Base-by-base conservation (phyloP, 1,284 basidiomycete species). In the Puccinia polysora region DNA sequence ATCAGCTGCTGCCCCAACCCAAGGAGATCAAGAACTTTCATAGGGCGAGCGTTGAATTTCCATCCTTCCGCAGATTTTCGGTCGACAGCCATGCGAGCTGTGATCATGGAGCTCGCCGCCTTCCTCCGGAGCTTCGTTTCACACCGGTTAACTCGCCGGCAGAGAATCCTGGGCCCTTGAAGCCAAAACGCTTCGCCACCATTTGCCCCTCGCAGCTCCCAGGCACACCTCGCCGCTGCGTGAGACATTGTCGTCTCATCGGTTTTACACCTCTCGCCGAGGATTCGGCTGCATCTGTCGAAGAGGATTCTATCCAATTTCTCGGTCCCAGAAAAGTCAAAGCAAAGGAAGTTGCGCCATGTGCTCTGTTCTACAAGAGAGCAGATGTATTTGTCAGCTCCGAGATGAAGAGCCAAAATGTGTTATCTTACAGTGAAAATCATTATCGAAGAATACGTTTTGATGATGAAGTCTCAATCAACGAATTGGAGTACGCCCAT, bases 331-430 rank as follows among this genome's bases (percentile, higher is more conserved):
- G 30, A 23, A 40, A 52, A 36, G 47, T 53, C 12, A 50, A 52
- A 40, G 64, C 64, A 6, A 67, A 67, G 28, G 64, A 67, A 55
- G 47, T 50, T 25, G 64, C 64, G 10, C 64, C 64, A 7, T 67
- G 64, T 15, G 64, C 64, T 12, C 50, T 67, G 30, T 43, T 67
- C 20, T 67, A 52, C 50, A 67, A 50, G 28, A 49, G 64, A 25
- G 30, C 64, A 25, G 64, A 67, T 38, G 64, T 67, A 20, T 67
- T 67, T 56, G 64, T 68, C 20, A 68, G 65, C 40, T 55, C 53
- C 4, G 65, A 68, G 45, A 58, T 68, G 65, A 28, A 20, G 14
- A 34, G 47, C 36, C 64, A 67, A 38, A 59, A 59, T 40, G 34
- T 40, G 15, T 34, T 36, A 18, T 28, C 56, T n/a, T 59, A 59